Percentiles rank a stretch among this genome's conserved stretches.
Conservation (phyloP, 306 rosid species). For the Amphicarpaea edgeworthii region DNA sequence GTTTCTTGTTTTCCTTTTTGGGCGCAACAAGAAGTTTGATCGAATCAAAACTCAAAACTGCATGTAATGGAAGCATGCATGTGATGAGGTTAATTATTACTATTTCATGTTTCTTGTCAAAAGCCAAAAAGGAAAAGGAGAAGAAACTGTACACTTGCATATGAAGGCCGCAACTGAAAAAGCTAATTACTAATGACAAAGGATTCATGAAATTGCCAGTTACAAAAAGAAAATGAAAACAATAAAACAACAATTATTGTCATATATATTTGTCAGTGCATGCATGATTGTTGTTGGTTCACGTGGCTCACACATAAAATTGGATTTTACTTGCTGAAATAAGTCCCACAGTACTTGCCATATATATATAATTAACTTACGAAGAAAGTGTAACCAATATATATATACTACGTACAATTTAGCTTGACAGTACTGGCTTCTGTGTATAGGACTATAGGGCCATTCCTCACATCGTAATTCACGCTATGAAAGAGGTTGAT, state of each 20-base stretch:
- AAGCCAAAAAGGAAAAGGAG: neutral
- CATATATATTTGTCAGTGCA: conserved; percentile 7
- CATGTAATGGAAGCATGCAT: neutral
- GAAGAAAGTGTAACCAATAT: conserved; percentile 2
- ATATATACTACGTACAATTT: neutral
- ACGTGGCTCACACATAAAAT: conserved; percentile 10
- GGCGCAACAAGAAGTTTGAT: neutral
- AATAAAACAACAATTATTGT: neutral
- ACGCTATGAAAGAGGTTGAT: too few species aligned
- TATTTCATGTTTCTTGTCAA: neutral
- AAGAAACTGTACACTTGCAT: neutral
- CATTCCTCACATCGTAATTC: too few species aligned
- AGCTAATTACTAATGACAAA: neutral
- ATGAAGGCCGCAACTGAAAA: neutral
- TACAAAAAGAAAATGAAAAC: neutral
- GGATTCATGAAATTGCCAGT: neutral
- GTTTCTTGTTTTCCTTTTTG: conserved; percentile 1
- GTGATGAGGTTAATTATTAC: conserved; percentile 3
- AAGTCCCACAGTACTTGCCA: neutral
- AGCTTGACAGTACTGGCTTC: neutral
- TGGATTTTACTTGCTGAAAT: conserved; percentile 2
- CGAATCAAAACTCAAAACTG: neutral
- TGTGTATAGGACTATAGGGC: too few species aligned
- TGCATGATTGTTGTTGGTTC: conserved; percentile 40
- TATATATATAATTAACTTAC: neutral